Base-by-base conservation (phyloP, 805 yeast species). In the Ogataea saltuana region DNA sequence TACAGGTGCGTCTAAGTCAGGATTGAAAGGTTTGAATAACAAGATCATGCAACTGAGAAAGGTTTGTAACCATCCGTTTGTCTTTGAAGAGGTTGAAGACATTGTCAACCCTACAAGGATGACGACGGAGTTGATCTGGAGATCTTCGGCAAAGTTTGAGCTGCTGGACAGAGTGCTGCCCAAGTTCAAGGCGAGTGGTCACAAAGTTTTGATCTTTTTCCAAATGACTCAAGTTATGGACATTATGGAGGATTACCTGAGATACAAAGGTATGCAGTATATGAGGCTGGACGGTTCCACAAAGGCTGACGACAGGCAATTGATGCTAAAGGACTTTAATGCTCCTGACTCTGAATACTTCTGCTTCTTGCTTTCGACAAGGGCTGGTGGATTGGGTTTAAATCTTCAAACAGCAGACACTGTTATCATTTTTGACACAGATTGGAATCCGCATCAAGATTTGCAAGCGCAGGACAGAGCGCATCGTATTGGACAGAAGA, bases 371-470 rank as follows among this genome's bases (percentile, higher is more conserved):
- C 68, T 86, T 46, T 84, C 91, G 1, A 86, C 95, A 0, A 81
- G 95, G 72, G 95, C 95, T 41, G 95, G 95, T 75, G 95, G 95
- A 51, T 76, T 86, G 56, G 95, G 95, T 59, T 74, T 86, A 58
- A 86, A 86, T 64, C 77, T 86, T 62, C 95, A 86, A 68, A 85
- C 90, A 19, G 95, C 95, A 3, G 95, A 86, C 61, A 86, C 95
- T 0, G 95, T 86, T 45, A 80, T 86, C 50, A 86, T 86, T 50
- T 86, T 85, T 61, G 95, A 86, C 63, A 84, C 91, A 12, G 95
- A 86, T 68, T 86, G 95, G 95, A 86, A 86, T 60, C 95, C 95
- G 7, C 95, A 86, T 68, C 95, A 86, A 65, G 95, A 86, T 79
- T 76, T 86, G 59, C 95, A 86, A 63, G 95, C 93, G 1, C 95